phyloP scores from a whole-genome alignment of 345 rosid genomes.

The Populus davidiana region DNA sequence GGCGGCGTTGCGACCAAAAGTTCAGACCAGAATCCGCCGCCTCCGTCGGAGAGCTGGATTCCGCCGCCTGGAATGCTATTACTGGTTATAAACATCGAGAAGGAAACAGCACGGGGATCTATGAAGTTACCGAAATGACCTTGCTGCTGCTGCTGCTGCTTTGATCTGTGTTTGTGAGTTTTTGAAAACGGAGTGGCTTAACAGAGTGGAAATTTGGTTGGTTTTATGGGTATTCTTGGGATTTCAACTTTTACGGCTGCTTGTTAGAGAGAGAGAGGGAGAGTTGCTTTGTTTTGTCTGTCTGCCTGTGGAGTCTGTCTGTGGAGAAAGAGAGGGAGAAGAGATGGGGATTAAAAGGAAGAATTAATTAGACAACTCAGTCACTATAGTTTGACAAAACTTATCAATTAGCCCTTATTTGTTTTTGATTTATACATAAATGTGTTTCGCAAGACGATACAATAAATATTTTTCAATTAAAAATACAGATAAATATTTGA shows the following conservation, averaged over 20 bases:
- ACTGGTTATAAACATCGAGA: constrained; percentile 25
- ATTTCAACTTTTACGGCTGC: neutral
- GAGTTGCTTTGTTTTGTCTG: neutral
- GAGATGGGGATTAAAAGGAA: neutral
- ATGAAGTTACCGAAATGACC: constrained; percentile 11
- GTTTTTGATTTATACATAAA: neutral
- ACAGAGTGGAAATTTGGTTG: too few species aligned
- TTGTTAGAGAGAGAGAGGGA: neutral
- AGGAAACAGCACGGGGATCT: neutral
- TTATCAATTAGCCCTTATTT: neutral
- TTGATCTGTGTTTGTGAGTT: neutral
- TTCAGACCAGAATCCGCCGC: constrained; percentile 39
- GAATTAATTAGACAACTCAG: neutral
- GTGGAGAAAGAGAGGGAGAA: neutral
- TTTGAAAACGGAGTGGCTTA: neutral
- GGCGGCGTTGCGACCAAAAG: constrained; percentile 16
- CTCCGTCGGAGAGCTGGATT: constrained; percentile 38
- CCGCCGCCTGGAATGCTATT: constrained; percentile 19
- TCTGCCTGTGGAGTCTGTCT: neutral
- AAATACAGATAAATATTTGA: too few species aligned
- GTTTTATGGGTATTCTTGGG: neutral
- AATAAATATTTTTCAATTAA: too few species aligned
- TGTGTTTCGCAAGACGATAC: too few species aligned
- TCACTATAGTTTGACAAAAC: neutral
- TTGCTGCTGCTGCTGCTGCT: neutral